These are phyloP conservation scores for Paramecium tetraurelia DNA, from an alignment of 73 alveolate genomes.

Conservation along the genomic window DNA sequence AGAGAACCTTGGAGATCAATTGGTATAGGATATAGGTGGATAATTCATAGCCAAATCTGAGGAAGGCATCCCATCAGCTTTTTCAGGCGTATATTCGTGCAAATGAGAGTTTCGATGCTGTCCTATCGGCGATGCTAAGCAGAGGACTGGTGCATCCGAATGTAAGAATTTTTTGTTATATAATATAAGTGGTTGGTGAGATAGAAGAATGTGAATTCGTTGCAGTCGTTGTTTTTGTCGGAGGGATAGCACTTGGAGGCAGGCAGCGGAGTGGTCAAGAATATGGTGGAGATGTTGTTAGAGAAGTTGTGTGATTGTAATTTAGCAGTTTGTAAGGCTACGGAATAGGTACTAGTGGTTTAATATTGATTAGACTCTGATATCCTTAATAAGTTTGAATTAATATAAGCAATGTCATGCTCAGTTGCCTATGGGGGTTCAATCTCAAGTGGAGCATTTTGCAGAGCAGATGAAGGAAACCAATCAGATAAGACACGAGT, in stretches of 20 bases:
- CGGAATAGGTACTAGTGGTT: background rate
- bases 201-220: conserved; percentile 24
- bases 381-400: background rate
- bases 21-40: background rate
- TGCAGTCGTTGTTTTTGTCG: background rate
- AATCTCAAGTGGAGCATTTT: background rate
- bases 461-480: background rate
- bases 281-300: background rate
- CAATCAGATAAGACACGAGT: background rate
- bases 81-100: background rate
- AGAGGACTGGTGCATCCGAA: background rate
- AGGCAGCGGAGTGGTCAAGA: background rate
- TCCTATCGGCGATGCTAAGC: background rate
- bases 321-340: conserved; percentile 3
- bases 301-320: background rate
- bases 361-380: background rate
- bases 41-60: background rate
- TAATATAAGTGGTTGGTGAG: conserved; percentile 29
- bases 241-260: background rate
- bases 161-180: background rate
- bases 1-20: conserved; percentile 35
- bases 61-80: conserved; percentile 20
- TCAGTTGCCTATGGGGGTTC: background rate
- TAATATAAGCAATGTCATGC: background rate
- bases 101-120: conserved; percentile 31